Percentiles rank a stretch among this genome's conserved stretches.
phyloP scores from a whole-genome alignment of 768 basidiomycete species.

The Trametes punicea region DNA sequence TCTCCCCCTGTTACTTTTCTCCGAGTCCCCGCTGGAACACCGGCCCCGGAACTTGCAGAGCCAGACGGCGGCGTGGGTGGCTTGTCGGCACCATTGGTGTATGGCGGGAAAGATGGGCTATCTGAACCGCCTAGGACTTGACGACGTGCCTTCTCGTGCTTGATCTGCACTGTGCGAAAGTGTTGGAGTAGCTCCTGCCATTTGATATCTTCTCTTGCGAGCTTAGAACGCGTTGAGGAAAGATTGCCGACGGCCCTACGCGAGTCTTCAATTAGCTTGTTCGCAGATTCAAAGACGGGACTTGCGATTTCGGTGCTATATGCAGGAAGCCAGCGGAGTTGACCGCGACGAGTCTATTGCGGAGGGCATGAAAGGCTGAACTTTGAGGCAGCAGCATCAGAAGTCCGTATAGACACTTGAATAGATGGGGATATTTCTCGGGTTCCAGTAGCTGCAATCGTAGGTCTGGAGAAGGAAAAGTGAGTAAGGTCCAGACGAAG shows the following conservation, averaged over 20 bases:
- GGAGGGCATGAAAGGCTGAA: conserved; percentile 89
- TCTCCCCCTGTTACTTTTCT: conserved; percentile 59
- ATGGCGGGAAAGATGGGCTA: conserved; percentile 46
- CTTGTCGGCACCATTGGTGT: conserved; percentile 40
- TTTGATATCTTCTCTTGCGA: conserved; percentile 86
- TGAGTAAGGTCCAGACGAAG: neutral
- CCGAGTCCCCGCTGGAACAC: conserved; percentile 47
- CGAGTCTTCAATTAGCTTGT: neutral
- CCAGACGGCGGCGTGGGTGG: conserved; percentile 22
- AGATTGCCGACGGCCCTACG: conserved; percentile 28
- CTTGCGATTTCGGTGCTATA: conserved; percentile 82
- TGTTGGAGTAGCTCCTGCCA: conserved; percentile 94
- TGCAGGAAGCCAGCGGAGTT: conserved; percentile 94
- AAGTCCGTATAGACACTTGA: conserved; percentile 96
- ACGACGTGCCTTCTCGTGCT: conserved; percentile 89
- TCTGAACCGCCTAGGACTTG: conserved; percentile 65
- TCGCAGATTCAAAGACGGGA: neutral
- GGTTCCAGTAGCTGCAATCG: conserved; percentile 95
- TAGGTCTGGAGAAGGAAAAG: conserved; percentile 47
- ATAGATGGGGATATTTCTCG: conserved; percentile 92
- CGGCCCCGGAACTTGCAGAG: conserved; percentile 17
- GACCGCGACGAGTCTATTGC: conserved; percentile 92
- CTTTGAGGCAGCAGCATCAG: conserved; percentile 98
- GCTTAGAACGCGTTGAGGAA: conserved; percentile 67
- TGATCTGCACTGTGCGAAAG: conserved; percentile 85